These are phyloP conservation scores for Bruguiera sexangula DNA, from an alignment of 345 rosid genomes.

Conservation along the genomic window DNA sequence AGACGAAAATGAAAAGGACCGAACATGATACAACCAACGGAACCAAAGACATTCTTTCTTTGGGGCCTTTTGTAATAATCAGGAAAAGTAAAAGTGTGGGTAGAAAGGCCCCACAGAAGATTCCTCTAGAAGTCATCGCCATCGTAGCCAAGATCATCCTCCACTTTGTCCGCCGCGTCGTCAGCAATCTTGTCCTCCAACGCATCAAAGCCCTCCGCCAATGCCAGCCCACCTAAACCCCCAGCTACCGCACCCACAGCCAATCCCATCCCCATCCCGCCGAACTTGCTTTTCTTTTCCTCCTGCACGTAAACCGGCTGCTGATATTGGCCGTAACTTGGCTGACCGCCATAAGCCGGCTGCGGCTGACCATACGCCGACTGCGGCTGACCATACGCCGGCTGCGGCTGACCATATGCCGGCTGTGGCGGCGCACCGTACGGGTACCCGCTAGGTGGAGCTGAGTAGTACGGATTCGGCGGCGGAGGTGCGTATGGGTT, in stretches of 20 bases:
- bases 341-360: constrained; percentile 14
- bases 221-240: constrained; percentile 64
- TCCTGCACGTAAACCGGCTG: constrained; percentile 23
- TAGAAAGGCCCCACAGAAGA: neutral
- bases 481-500: constrained; percentile 34
- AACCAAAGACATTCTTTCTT: too few species aligned
- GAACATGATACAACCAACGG: too few species aligned
- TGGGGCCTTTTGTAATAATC: too few species aligned
- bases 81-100: neutral
- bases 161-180: constrained; percentile 58
- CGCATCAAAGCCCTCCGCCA: constrained; percentile 65
- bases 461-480: constrained; percentile 24
- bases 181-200: constrained; percentile 63
- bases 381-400: neutral
- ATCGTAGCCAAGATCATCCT: constrained; percentile 48
- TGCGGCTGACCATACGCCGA: constrained; percentile 20
- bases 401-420: neutral
- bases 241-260: constrained; percentile 88
- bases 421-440: constrained; percentile 15
- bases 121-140: constrained; percentile 32
- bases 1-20: too few species aligned
- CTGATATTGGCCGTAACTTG: constrained; percentile 16
- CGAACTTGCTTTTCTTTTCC: constrained; percentile 62
- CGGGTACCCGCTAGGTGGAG: constrained; percentile 35
- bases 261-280: constrained; percentile 81